Base-by-base conservation (phyloP, 2,329 filamentous ascomycete species). In the Drechslerella coelobrocha region DNA sequence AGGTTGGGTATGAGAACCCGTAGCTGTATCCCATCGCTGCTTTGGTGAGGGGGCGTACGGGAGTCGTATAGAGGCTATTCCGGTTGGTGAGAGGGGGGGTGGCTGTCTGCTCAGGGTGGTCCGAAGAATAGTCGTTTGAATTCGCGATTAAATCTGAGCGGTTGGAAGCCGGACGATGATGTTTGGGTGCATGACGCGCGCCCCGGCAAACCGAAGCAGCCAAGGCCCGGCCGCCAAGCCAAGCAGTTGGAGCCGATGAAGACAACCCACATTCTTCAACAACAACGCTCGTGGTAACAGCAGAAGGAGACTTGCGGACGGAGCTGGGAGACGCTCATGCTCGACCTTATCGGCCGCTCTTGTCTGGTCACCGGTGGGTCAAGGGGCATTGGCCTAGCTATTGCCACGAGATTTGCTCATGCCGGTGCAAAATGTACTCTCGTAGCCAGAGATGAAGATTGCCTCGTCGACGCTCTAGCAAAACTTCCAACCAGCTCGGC, bases 11-110 rank as follows among this genome's bases (percentile, higher is more conserved):
- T 80, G 88, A 87, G 76, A 86, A 80, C 77, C 88, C 86, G 82
- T 93, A 92, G 73, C 78, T 81, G 78, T 89, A 84, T 84, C 87
- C 87, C 90, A 93, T 93, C 7, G 76, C 77, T 81, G 74, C 55
- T 9, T 34, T 19, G 26, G 10, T 14, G 27, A 39, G 10, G 37
- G 12, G 27, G 41, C 24, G 21, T 23, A 23, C 19, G 27, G 41
- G 37, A 4, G 26, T 12, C 12, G 6, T 29, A 24, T 59, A 29
- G 39, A 48, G 34, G 5, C 10, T 39, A 14, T 39, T 39, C 34
- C 34, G 34, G 34, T 39, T 37, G 55, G 17, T 24, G 27, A 21
- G 26, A 48, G 26, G n/a, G 8, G 29, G 37, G 37, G 41, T 2
- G 29, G 51, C n/a, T 12, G 21, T 5, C 27, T 3, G 34, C 17